phyloP scores from a whole-genome alignment of 495 filamentous ascomycete species.

The Aspergillus hancockii region DNA sequence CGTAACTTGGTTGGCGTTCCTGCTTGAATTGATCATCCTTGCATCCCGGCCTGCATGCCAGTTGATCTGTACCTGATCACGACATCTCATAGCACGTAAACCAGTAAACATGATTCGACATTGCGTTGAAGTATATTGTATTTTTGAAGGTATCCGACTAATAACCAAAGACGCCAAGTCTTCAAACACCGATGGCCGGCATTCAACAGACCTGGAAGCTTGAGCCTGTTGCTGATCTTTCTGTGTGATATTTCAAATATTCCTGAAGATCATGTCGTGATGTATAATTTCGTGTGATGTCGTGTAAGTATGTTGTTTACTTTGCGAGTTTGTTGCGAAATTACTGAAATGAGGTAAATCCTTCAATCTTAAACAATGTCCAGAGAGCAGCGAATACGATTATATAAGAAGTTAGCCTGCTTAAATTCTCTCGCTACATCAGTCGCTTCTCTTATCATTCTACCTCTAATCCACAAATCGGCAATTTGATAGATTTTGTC shows the following conservation, averaged over 20 bases:
- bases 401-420: neutral
- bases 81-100: constrained; percentile 5
- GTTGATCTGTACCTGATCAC: neutral
- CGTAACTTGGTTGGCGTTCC: too few species aligned
- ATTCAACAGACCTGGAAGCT: too few species aligned
- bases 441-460: constrained; percentile 7
- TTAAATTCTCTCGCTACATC: neutral
- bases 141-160: too few species aligned
- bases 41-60: neutral
- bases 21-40: neutral
- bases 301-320: neutral
- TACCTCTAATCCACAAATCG: constrained; percentile 6
- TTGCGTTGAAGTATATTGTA: too few species aligned
- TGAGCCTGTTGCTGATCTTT: too few species aligned
- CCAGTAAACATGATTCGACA: too few species aligned
- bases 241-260: too few species aligned
- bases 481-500: too few species aligned
- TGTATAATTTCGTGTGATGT: constrained; percentile 9
- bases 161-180: constrained; percentile 3
- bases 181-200: neutral
- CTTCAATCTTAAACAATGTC: neutral
- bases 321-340: neutral
- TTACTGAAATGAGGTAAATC: neutral
- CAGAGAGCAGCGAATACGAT: neutral
- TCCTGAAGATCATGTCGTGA: neutral